Percentiles rank a stretch among this genome's conserved stretches.
Conservation (phyloP, 257 asterid genomes). For the Cinchona pubescens region DNA sequence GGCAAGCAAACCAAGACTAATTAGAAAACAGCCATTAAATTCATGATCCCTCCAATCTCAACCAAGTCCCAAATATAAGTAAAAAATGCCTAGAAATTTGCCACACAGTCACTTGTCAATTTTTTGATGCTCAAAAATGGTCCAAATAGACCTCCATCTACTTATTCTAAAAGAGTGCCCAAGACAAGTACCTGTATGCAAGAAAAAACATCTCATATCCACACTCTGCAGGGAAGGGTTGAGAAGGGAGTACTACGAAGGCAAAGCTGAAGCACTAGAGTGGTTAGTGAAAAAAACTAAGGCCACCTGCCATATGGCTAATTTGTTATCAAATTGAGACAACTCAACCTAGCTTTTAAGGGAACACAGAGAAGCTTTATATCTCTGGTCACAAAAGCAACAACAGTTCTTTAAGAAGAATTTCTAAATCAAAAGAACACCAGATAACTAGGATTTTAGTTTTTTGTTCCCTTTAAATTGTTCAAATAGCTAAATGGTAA, state of each 20-base stretch:
- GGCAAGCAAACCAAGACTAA: not conserved
- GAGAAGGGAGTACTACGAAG: not conserved
- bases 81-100: not conserved
- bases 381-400: not conserved
- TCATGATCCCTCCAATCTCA: not conserved
- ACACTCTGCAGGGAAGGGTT: not conserved
- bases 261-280: not conserved
- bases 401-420: not conserved
- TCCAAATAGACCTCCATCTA: not conserved
- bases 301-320: not conserved
- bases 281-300: not conserved
- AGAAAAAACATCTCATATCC: not conserved
- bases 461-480: not conserved
- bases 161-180: not conserved
- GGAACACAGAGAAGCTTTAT: not conserved
- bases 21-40: not conserved
- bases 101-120: not conserved
- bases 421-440: too few species aligned
- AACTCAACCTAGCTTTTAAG: not conserved
- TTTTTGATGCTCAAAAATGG: not conserved
- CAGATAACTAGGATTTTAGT: not conserved
- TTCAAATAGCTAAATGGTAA: not conserved
- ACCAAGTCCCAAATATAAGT: not conserved
- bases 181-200: not conserved
- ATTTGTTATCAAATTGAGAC: not conserved